These are phyloP conservation scores for Pseudozyma hubeiensis DNA, from an alignment of 1,284 basidiomycete species.

Conservation along the genomic window DNA sequence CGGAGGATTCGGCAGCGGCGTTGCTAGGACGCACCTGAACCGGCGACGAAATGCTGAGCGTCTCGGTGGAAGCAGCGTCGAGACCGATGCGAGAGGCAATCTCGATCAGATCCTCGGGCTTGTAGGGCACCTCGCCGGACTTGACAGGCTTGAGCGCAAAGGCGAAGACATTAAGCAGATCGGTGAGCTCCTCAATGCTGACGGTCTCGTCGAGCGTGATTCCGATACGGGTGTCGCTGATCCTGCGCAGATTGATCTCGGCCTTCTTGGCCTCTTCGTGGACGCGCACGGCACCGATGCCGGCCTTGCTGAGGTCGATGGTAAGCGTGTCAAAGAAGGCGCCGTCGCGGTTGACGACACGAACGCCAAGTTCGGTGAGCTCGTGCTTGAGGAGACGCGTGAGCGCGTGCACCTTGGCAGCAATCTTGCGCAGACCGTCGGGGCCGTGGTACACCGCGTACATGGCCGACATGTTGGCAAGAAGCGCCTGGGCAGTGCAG, in stretches of 20 bases:
- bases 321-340: constrained; percentile 93
- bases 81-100: constrained; percentile 53
- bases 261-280: constrained; percentile 78
- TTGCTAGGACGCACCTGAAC: constrained; percentile 28
- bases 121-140: constrained; percentile 59
- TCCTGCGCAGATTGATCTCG: constrained; percentile 84
- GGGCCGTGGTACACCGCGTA: constrained; percentile 92
- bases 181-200: constrained; percentile 74
- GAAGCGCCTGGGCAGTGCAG: constrained; percentile 67
- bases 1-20: constrained; percentile 23
- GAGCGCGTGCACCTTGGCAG: constrained; percentile 88
- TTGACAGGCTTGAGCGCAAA: constrained; percentile 69
- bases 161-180: constrained; percentile 85
- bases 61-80: constrained; percentile 49
- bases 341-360: constrained; percentile 71
- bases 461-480: constrained; percentile 68
- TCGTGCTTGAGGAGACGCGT: constrained; percentile 81
- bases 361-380: constrained; percentile 80
- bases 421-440: constrained; percentile 84
- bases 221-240: constrained; percentile 83
- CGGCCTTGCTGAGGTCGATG: constrained; percentile 78
- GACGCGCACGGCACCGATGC: constrained; percentile 76
- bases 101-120: constrained; percentile 54
- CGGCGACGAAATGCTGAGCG: constrained; percentile 48
- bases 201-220: constrained; percentile 94